Conservation (phyloP, 2,329 filamentous ascomycete genomes). For the Pseudopithomyces chartarum region DNA sequence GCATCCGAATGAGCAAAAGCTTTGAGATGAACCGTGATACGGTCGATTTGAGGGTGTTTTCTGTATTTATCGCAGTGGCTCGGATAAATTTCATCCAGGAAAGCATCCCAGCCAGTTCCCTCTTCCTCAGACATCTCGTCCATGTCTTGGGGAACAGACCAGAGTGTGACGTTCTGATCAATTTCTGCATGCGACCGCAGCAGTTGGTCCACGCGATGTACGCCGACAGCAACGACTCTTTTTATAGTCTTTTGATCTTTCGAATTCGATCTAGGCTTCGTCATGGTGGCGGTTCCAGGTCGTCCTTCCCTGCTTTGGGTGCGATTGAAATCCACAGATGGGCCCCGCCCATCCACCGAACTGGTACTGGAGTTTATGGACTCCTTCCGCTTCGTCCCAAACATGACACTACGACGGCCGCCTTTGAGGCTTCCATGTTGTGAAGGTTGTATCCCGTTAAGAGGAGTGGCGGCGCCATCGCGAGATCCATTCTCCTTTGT, state of each 20-base stretch:
- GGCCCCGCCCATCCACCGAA: constrained; percentile 24
- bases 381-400: constrained; percentile 64
- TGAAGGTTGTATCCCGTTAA: constrained; percentile 32
- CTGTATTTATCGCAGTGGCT: constrained; percentile 76
- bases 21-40: constrained; percentile 78
- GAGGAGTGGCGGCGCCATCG: constrained; percentile 31
- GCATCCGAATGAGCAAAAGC: constrained; percentile 79
- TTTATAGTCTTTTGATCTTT: constrained; percentile 60
- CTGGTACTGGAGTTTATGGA: constrained; percentile 32
- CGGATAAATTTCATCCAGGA: constrained; percentile 68
- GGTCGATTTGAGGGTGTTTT: constrained; percentile 73
- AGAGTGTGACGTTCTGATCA: constrained; percentile 78
- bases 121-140: constrained; percentile 52
- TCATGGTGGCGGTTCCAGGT: constrained; percentile 31
- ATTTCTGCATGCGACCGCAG: constrained; percentile 73
- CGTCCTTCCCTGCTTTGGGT: constrained; percentile 30
- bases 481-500: constrained; percentile 36
- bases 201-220: constrained; percentile 75
- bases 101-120: constrained; percentile 71
- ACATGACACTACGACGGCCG: constrained; percentile 64
- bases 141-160: constrained; percentile 63
- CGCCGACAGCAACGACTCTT: constrained; percentile 75
- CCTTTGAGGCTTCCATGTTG: constrained; percentile 46
- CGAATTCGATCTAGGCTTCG: constrained; percentile 34
- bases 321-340: constrained; percentile 31